phyloP scores from a whole-genome alignment of 495 filamentous ascomycete genomes.

The Aeminium ludgeri region DNA sequence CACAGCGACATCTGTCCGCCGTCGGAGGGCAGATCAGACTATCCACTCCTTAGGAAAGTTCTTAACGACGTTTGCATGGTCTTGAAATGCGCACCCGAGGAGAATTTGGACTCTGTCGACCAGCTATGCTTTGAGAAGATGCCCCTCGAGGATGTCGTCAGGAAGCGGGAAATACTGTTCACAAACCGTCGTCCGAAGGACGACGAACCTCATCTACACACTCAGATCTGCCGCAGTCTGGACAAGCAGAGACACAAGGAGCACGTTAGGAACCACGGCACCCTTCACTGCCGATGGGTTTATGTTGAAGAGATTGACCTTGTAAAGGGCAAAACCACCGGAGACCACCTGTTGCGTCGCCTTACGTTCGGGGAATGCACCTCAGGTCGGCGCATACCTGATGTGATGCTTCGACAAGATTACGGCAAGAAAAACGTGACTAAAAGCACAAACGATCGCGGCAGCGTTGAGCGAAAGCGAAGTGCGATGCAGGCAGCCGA shows the following conservation, averaged over 20 bases:
- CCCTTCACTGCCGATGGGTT: slow-evolving; percentile 17
- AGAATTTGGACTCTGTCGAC: slow-evolving; percentile 23
- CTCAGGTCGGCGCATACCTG: not conserved
- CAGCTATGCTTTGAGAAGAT: slow-evolving; percentile 33
- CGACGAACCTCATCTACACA: slow-evolving; percentile 26
- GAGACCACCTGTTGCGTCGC: not conserved
- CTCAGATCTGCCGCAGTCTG: slow-evolving; percentile 6
- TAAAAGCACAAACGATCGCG: not conserved
- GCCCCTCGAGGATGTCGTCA: slow-evolving; percentile 20
- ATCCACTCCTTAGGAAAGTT: slow-evolving; percentile 7
- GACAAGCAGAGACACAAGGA: slow-evolving; percentile 17
- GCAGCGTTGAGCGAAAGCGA: not conserved
- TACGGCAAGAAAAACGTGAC: not conserved
- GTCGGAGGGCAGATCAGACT: not conserved
- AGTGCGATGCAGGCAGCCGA: not conserved
- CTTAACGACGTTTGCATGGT: slow-evolving; percentile 40
- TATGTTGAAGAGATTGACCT: slow-evolving; percentile 7
- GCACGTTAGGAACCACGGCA: slow-evolving; percentile 4
- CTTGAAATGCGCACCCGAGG: slow-evolving; percentile 22
- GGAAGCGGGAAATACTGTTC: slow-evolving; percentile 28
- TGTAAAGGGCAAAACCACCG: not conserved
- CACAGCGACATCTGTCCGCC: slow-evolving; percentile 7
- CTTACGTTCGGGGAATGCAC: too few relatives aligned
- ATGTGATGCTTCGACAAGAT: not conserved
- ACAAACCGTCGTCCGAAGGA: slow-evolving; percentile 30